Base-by-base conservation (phyloP, 441 rosid genomes). In the Cnidoscolus chayamansa region DNA sequence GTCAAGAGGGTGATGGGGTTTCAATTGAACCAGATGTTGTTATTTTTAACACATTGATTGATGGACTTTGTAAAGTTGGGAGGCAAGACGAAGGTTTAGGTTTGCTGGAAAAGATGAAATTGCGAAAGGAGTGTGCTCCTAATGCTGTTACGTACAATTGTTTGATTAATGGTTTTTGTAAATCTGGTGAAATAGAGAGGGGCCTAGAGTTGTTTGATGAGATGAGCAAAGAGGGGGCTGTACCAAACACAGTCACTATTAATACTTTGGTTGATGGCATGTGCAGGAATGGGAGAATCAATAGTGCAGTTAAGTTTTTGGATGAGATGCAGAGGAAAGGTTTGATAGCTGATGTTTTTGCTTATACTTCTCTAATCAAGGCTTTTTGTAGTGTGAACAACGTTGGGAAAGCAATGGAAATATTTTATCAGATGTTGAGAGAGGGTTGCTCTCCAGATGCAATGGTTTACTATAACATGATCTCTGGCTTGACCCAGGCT, bases 1-100 rank as follows among this genome's bases (percentile, higher is more conserved):
- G 74, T 51, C 57, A 73, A 66, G 87, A 61, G 53, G 73, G 63
- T 60, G 79, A 68, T 70, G 85, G 78, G 7, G 49, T 80, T 72
- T 72, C 66, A n/a, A 62, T 88, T 48, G 82, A 88, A 76, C 91
- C 96, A 7, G 97, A 94, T 82, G 65, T 68, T 56, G 74, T 88
- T 65, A 89, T 81, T 69, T 92, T 78, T 69, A 91, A 87, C 72
- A 89, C 90, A 10, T 74, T 92, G 64, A 89, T 94, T 19, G 81
- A 90, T 76, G 97, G 97, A 54, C 79, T 90, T 7, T 88, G 93
- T 72, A 89, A 87, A 72, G 88, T 86, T 5, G 97, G 97, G 72
- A 90, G 91, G 83, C 86, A 82, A 74, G 87, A 86, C 72, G 92
- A 94, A 78, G 93, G 88, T 17, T 78, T 87, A 68, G 78, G 20